These are phyloP conservation scores for Glycine tomentella DNA, from an alignment of 306 rosid genomes.

Conservation along the genomic window DNA sequence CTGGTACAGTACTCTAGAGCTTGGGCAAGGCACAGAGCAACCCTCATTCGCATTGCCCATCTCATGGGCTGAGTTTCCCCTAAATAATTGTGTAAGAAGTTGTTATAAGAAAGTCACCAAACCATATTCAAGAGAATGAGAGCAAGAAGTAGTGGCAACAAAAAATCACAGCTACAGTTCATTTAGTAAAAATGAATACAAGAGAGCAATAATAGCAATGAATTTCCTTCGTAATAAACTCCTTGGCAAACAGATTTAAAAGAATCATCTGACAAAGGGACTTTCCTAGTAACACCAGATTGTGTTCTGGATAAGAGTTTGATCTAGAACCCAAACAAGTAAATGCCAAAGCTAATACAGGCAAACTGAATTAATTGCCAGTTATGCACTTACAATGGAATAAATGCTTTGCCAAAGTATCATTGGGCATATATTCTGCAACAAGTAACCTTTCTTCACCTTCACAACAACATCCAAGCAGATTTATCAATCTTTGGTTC, in stretches of 20 bases:
- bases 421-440: conserved; percentile 91
- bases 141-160: conserved; percentile 27
- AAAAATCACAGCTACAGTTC: conserved; percentile 36
- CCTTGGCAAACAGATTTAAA: not conserved
- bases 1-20: conserved; percentile 95
- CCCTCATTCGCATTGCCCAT: conserved; percentile 96
- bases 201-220: not conserved
- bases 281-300: conserved; percentile 1
- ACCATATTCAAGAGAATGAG: conserved; percentile 20
- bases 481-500: conserved; percentile 81
- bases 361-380: conserved; percentile 36
- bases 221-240: conserved; percentile 23
- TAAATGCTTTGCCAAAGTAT: conserved; percentile 93
- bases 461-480: conserved; percentile 92
- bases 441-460: conserved; percentile 96
- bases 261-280: conserved; percentile 7
- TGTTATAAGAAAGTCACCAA: conserved; percentile 15
- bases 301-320: conserved; percentile 19
- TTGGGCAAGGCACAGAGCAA: conserved; percentile 91
- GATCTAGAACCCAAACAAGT: conserved; percentile 20
- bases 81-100: conserved; percentile 48
- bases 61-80: conserved; percentile 98
- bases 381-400: conserved; percentile 81
- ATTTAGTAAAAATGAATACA: conserved; percentile 14
- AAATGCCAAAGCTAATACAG: conserved; percentile 29